Evolutionary conservation across 192 early-diverging fungal species (phyloP).

Genomic region (Coemansia guatemalensis): DNA sequence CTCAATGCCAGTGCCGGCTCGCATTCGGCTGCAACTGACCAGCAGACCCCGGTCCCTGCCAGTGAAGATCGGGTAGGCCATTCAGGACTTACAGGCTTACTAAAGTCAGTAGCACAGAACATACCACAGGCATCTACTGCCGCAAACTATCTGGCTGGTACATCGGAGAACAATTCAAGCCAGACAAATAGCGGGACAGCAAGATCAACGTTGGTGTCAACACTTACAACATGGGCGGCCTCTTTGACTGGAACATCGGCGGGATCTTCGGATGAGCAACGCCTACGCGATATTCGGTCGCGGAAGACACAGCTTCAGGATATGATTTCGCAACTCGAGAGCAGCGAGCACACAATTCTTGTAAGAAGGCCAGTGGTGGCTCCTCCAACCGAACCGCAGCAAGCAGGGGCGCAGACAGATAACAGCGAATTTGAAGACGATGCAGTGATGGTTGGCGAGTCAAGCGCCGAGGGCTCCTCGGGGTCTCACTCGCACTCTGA

Average conservation of each 20-base stretch:
- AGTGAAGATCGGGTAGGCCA: background rate
- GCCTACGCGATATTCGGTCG: conserved; percentile 38
- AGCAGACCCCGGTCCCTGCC: background rate
- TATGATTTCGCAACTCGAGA: conserved; percentile 47
- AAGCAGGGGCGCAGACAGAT: conserved; percentile 13
- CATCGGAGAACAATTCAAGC: conserved; percentile 11
- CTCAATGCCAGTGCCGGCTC: conserved; percentile 1
- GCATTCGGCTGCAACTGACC: background rate
- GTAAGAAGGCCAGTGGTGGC: background rate
- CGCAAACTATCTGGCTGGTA: conserved; percentile 27
- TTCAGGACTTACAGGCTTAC: conserved; percentile 24
- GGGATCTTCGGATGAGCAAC: conserved; percentile 32
- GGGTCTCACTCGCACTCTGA: conserved; percentile 5
- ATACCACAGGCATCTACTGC: conserved; percentile 35
- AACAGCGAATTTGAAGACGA: conserved; percentile 47
- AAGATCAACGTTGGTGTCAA: conserved; percentile 17
- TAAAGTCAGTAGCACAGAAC: conserved; percentile 33
- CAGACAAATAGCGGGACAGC: background rate
- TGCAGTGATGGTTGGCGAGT: conserved; percentile 41
- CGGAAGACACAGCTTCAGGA: conserved; percentile 44
- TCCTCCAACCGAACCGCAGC: background rate
- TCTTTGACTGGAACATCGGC: conserved; percentile 19
- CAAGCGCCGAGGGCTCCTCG: conserved; percentile 13
- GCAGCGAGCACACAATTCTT: conserved; percentile 35
- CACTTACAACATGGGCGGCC: conserved; percentile 40